Evolutionary conservation across 2,329 filamentous ascomycete genomes (phyloP), one percentile per base, ranked within the genome.

Genomic region (Aspergillus sp.): DNA sequence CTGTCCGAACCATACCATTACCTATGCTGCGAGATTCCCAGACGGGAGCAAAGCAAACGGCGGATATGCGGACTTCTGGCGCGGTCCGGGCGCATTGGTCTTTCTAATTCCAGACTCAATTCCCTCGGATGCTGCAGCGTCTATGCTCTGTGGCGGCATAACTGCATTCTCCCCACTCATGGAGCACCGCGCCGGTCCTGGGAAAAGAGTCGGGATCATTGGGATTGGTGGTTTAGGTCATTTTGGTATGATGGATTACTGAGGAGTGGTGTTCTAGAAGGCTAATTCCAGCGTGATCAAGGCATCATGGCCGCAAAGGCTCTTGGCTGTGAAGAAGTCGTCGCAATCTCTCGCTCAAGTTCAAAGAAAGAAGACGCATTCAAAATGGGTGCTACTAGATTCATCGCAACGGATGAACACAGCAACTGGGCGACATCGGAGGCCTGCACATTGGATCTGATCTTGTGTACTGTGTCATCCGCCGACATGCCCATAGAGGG

Each of bases 11-110:
- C 78, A 77, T 7, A 64, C 68, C 7, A 64, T 64, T 24, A 73
- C 71, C 5, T 73, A 73, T 54, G 68, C 70, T 46, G 62, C 66
- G 7, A 60, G 57, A 12, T 69, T 65, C 51, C 2, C 65, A 58
- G 79, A 86, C 63, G 86, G 86, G 4, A 82, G 66, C 60, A 86
- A 83, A 70, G 83, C 84, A 1, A 88, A 89, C 64, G 90, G 90
- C 12, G 90, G 86, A n/a, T 86, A 86, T 62, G 79, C 82, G 3
- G 73, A 81, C 44, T 82, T 86, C 67, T 79, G 81, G 64, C 79
- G 86, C 11, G 79, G 78, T 1, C 79, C 80, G 2, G 77, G 75
- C 8, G 80, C 82, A 66, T 92, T 90, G 64, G 80, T 81, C 0
- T 70, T 85, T 62, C 83, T 84, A 2, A 79, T 64, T 37, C 62